Base-by-base conservation (phyloP, 2,329 filamentous ascomycete species). In the Coniochaeta sp. region DNA sequence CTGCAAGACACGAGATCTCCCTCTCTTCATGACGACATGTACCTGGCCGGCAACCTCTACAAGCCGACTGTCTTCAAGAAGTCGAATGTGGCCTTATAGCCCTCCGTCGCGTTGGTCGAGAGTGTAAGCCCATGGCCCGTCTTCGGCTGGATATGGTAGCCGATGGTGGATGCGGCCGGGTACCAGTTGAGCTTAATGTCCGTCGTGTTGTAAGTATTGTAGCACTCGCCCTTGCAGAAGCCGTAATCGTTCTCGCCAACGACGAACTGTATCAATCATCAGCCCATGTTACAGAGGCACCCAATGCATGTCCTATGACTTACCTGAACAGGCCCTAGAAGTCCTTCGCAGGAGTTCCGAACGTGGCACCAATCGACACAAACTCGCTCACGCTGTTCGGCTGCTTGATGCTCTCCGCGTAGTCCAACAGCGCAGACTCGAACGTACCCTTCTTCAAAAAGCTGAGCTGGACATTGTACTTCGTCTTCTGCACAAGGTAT, bases 211-310 rank as follows among this genome's bases (percentile, higher is more conserved):
- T 63, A 69, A 6, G 55, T 54, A n/a, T 46, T 42, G n/a, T 61
- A 67, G 55, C 69, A 72, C 57, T 71, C 62, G 18, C 68, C 67
- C 32, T 52, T 57, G 55, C 70, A 72, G 45, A 67, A 56, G 51
- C 54, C 56, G 51, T 63, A 62, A 56, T 69, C 65, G 20, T 60
- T 60, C 52, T 67, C 66, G 35, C 63, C 63, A 16, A 63, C 49
- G 10, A 69, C 57, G 51, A 63, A 65, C 55, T 67, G 62, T 33
- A 45, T 18, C 6, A 45, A 13, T 32, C 30, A 32, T 9, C 9
- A 32, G n/a, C 30, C 30, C 30, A 9, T 9, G 9, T 9, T 32
- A 32, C 30, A 9, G 9, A 9, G 9, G 9, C 30, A 9, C 30
- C n/a, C n/a, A n/a, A n/a, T n/a, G 30, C 7, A 13, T 16, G 10